Conservation (phyloP, 2,329 filamentous ascomycete species). For the Ceratocystis papillata region DNA sequence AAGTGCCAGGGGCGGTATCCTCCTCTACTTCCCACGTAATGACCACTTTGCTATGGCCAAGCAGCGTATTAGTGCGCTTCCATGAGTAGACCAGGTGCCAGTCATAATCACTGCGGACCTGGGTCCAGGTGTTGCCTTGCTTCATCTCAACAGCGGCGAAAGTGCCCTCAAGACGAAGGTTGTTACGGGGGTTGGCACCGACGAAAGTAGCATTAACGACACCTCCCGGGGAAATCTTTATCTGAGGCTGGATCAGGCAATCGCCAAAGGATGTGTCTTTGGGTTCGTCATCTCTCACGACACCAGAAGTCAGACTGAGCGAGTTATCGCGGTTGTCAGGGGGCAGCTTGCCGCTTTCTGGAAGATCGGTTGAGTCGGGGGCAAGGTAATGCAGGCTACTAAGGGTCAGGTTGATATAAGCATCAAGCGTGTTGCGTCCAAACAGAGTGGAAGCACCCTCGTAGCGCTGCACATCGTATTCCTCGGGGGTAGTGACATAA, state of each 20-base stretch:
- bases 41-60: slow-evolving; percentile 64
- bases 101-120: slow-evolving; percentile 63
- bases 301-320: slow-evolving; percentile 66
- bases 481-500: slow-evolving; percentile 30
- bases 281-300: slow-evolving; percentile 59
- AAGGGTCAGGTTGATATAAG: slow-evolving; percentile 72
- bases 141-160: slow-evolving; percentile 61
- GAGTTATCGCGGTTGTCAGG: slow-evolving; percentile 68
- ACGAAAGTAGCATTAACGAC: slow-evolving; percentile 59
- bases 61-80: slow-evolving; percentile 57
- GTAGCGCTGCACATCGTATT: slow-evolving; percentile 60
- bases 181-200: slow-evolving; percentile 80
- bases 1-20: slow-evolving; percentile 51
- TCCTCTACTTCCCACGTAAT: slow-evolving; percentile 57
- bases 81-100: slow-evolving; percentile 76
- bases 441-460: slow-evolving; percentile 85
- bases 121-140: slow-evolving; percentile 43
- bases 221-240: slow-evolving; percentile 40
- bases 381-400: slow-evolving; percentile 57
- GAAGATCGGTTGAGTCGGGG: slow-evolving; percentile 34
- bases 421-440: slow-evolving; percentile 71
- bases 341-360: slow-evolving; percentile 46
- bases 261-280: slow-evolving; percentile 60
- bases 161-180: slow-evolving; percentile 64
- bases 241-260: slow-evolving; percentile 43